phyloP scores from a whole-genome alignment of 2,329 filamentous ascomycete species.

The Monosporascus sp. region DNA sequence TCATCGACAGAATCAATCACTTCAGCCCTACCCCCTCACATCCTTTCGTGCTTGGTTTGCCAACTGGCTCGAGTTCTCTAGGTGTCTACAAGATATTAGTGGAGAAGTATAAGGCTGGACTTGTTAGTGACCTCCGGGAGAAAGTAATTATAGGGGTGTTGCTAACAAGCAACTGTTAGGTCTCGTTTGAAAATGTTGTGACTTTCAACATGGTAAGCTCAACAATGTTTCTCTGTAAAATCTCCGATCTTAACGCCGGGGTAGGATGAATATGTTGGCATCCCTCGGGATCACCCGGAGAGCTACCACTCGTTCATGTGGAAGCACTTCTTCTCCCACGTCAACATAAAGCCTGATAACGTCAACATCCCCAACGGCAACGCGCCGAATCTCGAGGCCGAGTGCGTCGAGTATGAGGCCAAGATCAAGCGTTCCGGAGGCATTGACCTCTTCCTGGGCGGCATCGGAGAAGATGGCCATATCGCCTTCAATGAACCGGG shows the following conservation, averaged over 20 bases:
- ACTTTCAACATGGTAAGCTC: conserved; percentile 80
- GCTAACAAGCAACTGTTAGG: conserved; percentile 42
- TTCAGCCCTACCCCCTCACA: conserved; percentile 68
- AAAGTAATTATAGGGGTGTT: not conserved
- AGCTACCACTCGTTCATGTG: conserved; percentile 94
- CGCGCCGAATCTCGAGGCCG: conserved; percentile 66
- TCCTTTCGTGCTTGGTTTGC: conserved; percentile 78
- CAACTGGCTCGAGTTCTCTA: conserved; percentile 77
- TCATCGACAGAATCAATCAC: conserved; percentile 74
- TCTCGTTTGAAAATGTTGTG: conserved; percentile 83
- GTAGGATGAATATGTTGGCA: conserved; percentile 80
- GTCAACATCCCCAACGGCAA: conserved; percentile 84
- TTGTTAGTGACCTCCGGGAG: conserved; percentile 31
- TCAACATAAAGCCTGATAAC: conserved; percentile 75
- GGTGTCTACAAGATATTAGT: conserved; percentile 75
- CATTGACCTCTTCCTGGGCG: conserved; percentile 81
- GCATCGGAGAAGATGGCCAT: conserved; percentile 81
- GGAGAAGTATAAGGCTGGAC: conserved; percentile 61
- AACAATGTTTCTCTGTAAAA: not conserved
- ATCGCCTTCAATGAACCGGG: conserved; percentile 90
- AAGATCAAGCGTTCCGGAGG: conserved; percentile 70
- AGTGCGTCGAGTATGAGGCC: conserved; percentile 75
- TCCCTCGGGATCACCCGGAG: conserved; percentile 77
- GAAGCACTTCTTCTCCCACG: conserved; percentile 82
- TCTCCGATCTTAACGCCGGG: conserved; percentile 11